phyloP scores from a whole-genome alignment of 2,329 filamentous ascomycete species.

The Alternaria triticimaculans region DNA sequence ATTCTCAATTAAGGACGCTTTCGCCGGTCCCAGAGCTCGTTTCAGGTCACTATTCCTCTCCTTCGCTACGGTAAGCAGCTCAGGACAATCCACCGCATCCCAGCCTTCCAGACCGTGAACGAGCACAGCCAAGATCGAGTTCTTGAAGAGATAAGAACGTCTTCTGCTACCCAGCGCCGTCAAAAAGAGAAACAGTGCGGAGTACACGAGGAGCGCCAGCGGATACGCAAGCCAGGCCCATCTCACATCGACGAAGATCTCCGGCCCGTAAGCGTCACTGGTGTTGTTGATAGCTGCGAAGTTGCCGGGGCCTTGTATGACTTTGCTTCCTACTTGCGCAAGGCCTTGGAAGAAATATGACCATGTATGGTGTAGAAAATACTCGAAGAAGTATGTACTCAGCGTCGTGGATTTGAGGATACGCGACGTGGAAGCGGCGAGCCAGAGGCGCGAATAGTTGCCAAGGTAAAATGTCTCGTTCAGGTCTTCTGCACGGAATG shows the following conservation, averaged over 20 bases:
- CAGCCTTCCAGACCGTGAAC: background rate
- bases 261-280: background rate
- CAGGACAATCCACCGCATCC: background rate
- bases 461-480: background rate
- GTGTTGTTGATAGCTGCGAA: background rate
- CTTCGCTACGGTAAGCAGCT: background rate
- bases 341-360: rapidly evolving
- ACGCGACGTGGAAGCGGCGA: rapidly evolving
- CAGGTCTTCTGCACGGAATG: background rate
- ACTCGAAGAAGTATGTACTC: background rate
- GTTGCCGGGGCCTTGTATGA: background rate
- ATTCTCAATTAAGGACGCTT: background rate
- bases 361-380: rapidly evolving
- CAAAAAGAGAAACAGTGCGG: rapidly evolving
- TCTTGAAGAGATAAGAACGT: background rate
- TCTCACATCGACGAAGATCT: background rate
- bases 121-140: background rate
- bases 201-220: background rate
- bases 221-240: background rate
- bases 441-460: rapidly evolving
- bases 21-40: background rate
- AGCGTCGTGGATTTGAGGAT: background rate
- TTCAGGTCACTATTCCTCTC: background rate
- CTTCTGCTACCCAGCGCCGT: background rate
- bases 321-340: background rate